A percentile compares a stretch with the other conserved stretches of the same genome.
phyloP scores from a whole-genome alignment of 2,329 filamentous ascomycete species.

The Xylaria multiplex region DNA sequence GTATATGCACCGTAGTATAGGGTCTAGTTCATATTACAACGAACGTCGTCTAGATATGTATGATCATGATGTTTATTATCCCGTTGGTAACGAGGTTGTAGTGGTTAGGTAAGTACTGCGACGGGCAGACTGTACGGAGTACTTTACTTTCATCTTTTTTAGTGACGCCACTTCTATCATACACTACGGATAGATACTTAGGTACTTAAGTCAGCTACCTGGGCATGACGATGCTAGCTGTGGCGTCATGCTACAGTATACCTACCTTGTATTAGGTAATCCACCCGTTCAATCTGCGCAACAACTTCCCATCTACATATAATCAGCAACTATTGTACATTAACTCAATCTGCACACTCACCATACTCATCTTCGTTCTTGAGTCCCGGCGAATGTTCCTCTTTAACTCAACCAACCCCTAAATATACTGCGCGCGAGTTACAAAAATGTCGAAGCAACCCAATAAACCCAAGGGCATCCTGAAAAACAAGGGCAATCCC shows the following conservation, averaged over 20 bases:
- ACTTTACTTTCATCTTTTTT: neutral
- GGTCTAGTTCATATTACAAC: conserved; percentile 1
- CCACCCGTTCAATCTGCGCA: conserved; percentile 4
- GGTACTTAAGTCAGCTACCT: neutral
- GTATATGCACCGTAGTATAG: too few relatives aligned
- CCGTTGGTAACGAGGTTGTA: neutral
- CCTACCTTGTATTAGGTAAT: conserved; percentile 17
- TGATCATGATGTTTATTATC: neutral
- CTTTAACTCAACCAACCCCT: neutral
- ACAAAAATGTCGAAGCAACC: conserved; percentile 32
- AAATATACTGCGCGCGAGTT: conserved; percentile 1
- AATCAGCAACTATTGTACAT: neutral
- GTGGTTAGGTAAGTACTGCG: too few relatives aligned
- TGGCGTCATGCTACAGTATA: conserved; percentile 20
- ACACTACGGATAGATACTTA: too few relatives aligned
- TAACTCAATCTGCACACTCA: neutral
- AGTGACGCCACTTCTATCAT: conserved; percentile 27
- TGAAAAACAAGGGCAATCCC: conserved; percentile 66
- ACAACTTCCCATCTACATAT: conserved; percentile 4
- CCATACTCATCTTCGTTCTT: neutral
- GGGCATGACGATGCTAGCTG: conserved; percentile 19
- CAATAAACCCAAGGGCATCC: conserved; percentile 62
- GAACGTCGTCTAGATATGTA: neutral
- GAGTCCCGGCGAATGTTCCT: neutral
- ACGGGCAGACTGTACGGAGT: conserved; percentile 5